phyloP scores from a whole-genome alignment of 2,329 filamentous ascomycete species.

The Ceratocystis papillata region DNA sequence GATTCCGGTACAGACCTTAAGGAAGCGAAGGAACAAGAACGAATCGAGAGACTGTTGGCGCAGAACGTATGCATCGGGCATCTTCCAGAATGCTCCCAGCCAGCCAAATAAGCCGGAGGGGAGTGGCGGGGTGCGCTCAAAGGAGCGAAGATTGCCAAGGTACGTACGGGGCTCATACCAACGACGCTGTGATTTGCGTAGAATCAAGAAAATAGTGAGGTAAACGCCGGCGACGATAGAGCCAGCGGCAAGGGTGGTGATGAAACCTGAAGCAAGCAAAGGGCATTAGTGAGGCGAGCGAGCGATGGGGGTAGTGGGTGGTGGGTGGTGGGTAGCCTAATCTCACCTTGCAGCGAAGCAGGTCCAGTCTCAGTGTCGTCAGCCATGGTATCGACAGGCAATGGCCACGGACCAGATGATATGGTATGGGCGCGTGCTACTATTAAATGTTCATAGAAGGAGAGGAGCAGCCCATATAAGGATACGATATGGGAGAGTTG shows the following conservation, averaged over 20 bases:
- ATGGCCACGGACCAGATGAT: slow-evolving; percentile 11
- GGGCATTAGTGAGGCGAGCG: not conserved
- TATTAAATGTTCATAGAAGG: not conserved
- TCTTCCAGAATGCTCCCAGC: slow-evolving; percentile 51
- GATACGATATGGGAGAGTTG: not conserved
- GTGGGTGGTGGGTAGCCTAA: not conserved
- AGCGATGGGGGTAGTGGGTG: too few species aligned
- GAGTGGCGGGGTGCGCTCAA: slow-evolving; percentile 47
- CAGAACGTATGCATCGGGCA: slow-evolving; percentile 63
- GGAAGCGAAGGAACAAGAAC: slow-evolving; percentile 72
- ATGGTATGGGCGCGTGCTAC: not conserved
- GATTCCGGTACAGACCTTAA: slow-evolving; percentile 59
- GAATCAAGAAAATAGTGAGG: slow-evolving; percentile 37
- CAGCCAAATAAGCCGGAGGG: slow-evolving; percentile 51
- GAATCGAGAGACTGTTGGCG: slow-evolving; percentile 79
- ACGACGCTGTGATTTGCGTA: slow-evolving; percentile 38
- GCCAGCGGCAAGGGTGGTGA: slow-evolving; percentile 45
- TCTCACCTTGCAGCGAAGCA: slow-evolving; percentile 24
- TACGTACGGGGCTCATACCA: slow-evolving; percentile 44
- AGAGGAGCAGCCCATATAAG: not conserved
- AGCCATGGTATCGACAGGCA: slow-evolving; percentile 12
- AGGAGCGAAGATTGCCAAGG: slow-evolving; percentile 36
- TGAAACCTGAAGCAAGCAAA: slow-evolving; percentile 23
- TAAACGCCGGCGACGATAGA: slow-evolving; percentile 34
- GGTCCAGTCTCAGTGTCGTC: slow-evolving; percentile 17